Evolutionary conservation across 2,329 filamentous ascomycete genomes (phyloP).

Genomic region (Zasmidium cellare): DNA sequence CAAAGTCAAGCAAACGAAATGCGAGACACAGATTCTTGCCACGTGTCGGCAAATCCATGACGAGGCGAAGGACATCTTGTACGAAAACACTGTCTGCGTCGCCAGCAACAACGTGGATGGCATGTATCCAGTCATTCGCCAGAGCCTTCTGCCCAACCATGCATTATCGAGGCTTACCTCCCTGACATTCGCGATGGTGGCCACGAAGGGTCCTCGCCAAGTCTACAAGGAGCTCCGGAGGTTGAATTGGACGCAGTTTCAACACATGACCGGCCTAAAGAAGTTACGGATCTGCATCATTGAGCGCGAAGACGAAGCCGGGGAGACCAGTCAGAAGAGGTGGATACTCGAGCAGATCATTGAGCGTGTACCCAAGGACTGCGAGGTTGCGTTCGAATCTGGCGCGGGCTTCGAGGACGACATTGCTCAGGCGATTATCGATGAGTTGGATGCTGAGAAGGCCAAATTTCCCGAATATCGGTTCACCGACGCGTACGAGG

Average conservation of each 20-base stretch:
- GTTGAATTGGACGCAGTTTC: constrained; percentile 16
- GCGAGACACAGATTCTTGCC: constrained; percentile 28
- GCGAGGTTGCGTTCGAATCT: constrained; percentile 14
- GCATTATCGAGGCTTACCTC: constrained; percentile 13
- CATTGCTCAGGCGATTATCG: constrained; percentile 13
- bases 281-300: constrained; percentile 16
- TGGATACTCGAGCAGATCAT: constrained; percentile 17
- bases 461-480: not conserved
- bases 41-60: constrained; percentile 36
- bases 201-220: not conserved
- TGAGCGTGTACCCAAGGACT: constrained; percentile 24
- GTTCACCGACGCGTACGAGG: constrained; percentile 4
- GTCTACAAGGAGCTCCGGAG: not conserved
- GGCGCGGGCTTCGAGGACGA: constrained; percentile 12
- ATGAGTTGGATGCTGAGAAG: constrained; percentile 7
- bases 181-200: constrained; percentile 8
- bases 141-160: constrained; percentile 3
- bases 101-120: not conserved
- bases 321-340: constrained; percentile 1
- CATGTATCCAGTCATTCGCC: constrained; percentile 6
- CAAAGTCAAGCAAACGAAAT: constrained; percentile 2
- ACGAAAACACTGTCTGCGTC: constrained; percentile 31
- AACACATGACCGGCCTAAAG: constrained; percentile 16
- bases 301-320: constrained; percentile 5
- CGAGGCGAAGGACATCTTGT: constrained; percentile 39